phyloP scores from a whole-genome alignment of 139 green algal genomes.

The Nannochloris sp. region DNA sequence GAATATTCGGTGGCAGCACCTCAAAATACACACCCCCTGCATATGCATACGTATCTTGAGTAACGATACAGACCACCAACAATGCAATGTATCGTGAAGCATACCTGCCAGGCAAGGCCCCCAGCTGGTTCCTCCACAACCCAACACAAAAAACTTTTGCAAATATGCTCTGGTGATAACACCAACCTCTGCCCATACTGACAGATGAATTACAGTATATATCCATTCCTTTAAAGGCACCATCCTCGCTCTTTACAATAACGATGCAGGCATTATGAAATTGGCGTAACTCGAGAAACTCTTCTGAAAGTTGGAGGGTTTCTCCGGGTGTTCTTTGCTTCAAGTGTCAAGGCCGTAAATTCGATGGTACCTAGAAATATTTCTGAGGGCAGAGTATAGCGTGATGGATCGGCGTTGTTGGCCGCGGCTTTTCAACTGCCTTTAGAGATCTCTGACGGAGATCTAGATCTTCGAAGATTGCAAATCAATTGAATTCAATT shows the following conservation, averaged over 20 bases:
- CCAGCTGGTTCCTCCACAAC: constrained; percentile 30
- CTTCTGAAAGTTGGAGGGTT: too few relatives aligned
- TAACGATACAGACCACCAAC: not conserved
- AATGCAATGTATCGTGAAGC: not conserved
- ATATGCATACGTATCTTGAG: not conserved
- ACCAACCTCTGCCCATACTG: constrained; percentile 36
- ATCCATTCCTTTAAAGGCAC: not conserved
- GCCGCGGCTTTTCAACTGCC: too few relatives aligned
- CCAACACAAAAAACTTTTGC: constrained; percentile 30
- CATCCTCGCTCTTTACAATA: not conserved
- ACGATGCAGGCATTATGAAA: not conserved
- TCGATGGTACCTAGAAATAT: too few relatives aligned
- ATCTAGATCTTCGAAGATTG: too few relatives aligned
- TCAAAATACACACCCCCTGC: constrained; percentile 49
- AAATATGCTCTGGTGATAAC: constrained; percentile 39
- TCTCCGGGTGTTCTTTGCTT: too few relatives aligned
- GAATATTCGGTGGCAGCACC: constrained; percentile 63
- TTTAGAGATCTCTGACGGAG: too few relatives aligned
- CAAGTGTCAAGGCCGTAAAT: too few relatives aligned
- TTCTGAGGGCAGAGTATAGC: too few relatives aligned
- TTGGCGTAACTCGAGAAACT: too few relatives aligned
- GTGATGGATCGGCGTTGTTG: too few relatives aligned
- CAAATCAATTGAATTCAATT: too few relatives aligned
- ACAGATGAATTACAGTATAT: constrained; percentile 29
- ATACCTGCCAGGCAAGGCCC: constrained; percentile 34